A percentile compares a stretch with the other conserved stretches of the same genome.
phyloP scores from a whole-genome alignment of 2,329 filamentous ascomycete genomes.

The Clonostachys chloroleuca region DNA sequence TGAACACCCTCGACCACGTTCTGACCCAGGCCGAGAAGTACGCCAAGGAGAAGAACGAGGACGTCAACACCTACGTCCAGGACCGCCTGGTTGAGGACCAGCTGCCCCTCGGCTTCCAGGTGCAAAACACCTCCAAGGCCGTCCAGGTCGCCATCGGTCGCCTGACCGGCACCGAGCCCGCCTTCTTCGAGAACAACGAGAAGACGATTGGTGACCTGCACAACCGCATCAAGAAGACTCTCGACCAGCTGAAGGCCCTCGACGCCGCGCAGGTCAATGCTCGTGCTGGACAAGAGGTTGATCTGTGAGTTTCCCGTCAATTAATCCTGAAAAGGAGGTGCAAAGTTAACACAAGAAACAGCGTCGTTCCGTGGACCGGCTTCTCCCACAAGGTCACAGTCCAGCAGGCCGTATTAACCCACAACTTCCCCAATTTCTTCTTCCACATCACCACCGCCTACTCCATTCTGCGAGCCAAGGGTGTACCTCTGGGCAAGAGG shows the following conservation, averaged over 20 bases:
- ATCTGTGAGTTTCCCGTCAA: constrained; percentile 7
- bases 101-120: constrained; percentile 35
- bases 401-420: constrained; percentile 33
- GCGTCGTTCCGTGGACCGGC: too few species aligned
- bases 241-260: constrained; percentile 19
- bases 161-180: constrained; percentile 15
- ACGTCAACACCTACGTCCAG: too few species aligned
- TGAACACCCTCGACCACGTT: too few species aligned
- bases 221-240: constrained; percentile 14
- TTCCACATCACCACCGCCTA: constrained; percentile 57
- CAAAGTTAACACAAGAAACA: too few species aligned
- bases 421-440: constrained; percentile 52
- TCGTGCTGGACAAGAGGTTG: constrained; percentile 16
- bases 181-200: constrained; percentile 13
- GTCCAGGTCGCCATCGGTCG: constrained; percentile 24
- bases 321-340: too few species aligned
- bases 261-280: constrained; percentile 10
- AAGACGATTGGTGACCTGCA: constrained; percentile 21
- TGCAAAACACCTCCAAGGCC: constrained; percentile 21
- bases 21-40: too few species aligned
- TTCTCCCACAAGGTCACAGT: constrained; percentile 9
- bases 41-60: too few species aligned
- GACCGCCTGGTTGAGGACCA: constrained; percentile 22
- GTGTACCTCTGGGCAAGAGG: constrained; percentile 51
- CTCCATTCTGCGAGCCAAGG: constrained; percentile 48